Evolutionary conservation across 139 green algal genomes (phyloP).

Genomic region (Microglena sp.): DNA sequence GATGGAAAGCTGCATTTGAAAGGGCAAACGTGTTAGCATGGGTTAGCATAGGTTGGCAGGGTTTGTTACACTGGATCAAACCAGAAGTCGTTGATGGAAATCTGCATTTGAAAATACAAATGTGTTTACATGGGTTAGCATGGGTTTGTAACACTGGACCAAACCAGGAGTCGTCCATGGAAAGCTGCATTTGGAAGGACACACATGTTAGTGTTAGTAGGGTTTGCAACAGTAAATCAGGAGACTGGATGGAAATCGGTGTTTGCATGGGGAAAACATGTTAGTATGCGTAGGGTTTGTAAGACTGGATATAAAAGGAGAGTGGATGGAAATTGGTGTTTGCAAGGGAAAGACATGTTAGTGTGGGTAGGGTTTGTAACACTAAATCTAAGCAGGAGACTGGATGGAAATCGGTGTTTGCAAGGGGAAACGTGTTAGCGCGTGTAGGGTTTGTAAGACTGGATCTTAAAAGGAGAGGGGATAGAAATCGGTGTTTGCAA

Average conservation of each 20-base stretch:
- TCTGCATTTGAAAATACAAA: no score
- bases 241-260: constrained; percentile 49
- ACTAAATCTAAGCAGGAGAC: constrained; percentile 11
- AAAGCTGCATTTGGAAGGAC: constrained; percentile 48
- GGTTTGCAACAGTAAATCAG: neutral
- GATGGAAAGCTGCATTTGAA: constrained; percentile 61
- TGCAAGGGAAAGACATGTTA: no score
- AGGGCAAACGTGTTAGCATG: neutral
- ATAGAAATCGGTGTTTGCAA: neutral
- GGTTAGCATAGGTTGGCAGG: neutral
- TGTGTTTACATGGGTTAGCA: no score
- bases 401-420: constrained; percentile 71
- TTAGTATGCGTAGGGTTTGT: neutral
- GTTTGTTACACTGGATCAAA: constrained; percentile 48
- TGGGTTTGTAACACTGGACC: neutral
- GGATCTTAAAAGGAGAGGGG: constrained; percentile 41
- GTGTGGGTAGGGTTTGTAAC: no score
- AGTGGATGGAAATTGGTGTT: neutral
- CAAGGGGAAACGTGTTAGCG: neutral
- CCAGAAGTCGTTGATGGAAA: constrained; percentile 17
- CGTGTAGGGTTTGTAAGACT: constrained; percentile 13
- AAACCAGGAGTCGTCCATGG: constrained; percentile 51
- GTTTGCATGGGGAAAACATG: constrained; percentile 45
- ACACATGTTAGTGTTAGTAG: neutral
- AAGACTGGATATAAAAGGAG: constrained; percentile 49